Evolutionary conservation across 1,284 basidiomycete genomes (phyloP), one percentile per base, ranked within the genome.

Genomic region (Boletus austroedulis): DNA sequence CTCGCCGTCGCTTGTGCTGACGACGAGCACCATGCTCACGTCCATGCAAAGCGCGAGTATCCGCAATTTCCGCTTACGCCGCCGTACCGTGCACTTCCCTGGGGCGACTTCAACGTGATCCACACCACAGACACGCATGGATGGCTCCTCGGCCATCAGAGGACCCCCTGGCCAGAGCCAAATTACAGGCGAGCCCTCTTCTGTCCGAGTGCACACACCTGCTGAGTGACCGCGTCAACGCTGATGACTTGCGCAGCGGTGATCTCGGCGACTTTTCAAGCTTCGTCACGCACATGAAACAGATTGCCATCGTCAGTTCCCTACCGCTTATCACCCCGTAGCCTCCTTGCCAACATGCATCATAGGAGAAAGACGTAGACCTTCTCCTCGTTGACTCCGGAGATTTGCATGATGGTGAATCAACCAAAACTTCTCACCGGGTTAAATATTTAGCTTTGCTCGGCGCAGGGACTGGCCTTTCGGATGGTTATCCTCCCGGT

Each of bases 111-210:
- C 67, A 92, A 92, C 65, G 72, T 72, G 41, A 65, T 93, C 51
- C 89, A 91, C 68, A 92, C 90, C 24, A 93, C 91, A 0, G 91
- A 93, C 69, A 86, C 82, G 45, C 91, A 93, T 73, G 90, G 89
- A 26, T 90, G 89, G 89, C 75, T 90, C 7, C 78, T 89, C 26
- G 89, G 89, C 4, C 89, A 92, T 73, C 85, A 87, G 63, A 86
- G 90, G 65, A 23, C 73, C 1, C 82, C 80, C 5, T 83, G 82
- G 66, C 89, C 89, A 0, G 89, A 91, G 63, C 89, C 89, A 1
- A 87, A 90, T 66, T 90, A 87, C 70, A 87, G 83, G 83, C 80
- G 54, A 56, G 74, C 63, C 19, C 36, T 15, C 31, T 28, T 53
- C 40, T 41, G 19, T 40, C 11, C 46, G 10, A 24, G 32, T 24